These are phyloP conservation scores for Paramecium octaurelia DNA, from an alignment of 73 alveolate genomes.

Conservation along the genomic window DNA sequence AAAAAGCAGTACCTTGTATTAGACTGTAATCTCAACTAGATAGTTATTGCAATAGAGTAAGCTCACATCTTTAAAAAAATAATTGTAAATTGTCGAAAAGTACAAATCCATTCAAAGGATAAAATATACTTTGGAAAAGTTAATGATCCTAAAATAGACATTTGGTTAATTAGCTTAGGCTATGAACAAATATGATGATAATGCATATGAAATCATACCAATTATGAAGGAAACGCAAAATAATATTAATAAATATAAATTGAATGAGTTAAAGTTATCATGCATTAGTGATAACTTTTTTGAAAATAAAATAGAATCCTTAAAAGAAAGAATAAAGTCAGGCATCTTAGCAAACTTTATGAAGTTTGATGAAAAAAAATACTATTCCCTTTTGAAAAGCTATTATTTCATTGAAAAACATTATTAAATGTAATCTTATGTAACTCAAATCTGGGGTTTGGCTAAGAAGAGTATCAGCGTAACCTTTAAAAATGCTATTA, in stretches of 20 bases:
- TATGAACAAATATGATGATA: background rate
- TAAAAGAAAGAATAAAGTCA: conserved; percentile 18
- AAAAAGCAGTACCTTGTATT: background rate
- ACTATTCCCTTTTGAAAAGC: conserved; percentile 4
- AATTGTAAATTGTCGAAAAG: conserved; percentile 14
- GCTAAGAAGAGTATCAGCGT: conserved; percentile 8
- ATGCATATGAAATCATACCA: conserved; percentile 32
- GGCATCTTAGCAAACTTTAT: background rate
- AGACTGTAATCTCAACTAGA: background rate
- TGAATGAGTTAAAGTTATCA: background rate
- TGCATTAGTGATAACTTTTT: conserved; percentile 16
- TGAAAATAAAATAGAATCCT: conserved; percentile 19
- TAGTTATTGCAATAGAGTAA: background rate
- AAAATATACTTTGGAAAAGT: conserved; percentile 14
- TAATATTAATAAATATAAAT: conserved; percentile 17
- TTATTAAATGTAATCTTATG: background rate
- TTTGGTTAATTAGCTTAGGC: conserved; percentile 3
- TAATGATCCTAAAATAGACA: conserved; percentile 14
- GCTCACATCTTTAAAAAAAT: background rate
- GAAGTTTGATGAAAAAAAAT: conserved; percentile 41
- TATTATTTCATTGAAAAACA: conserved; percentile 37
- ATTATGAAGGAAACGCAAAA: conserved; percentile 9
- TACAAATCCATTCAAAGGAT: conserved; percentile 11
- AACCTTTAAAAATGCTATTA: background rate
- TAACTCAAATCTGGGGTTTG: conserved; percentile 12